phyloP scores from a whole-genome alignment of 495 filamentous ascomycete genomes.

The Xylaria grammica region DNA sequence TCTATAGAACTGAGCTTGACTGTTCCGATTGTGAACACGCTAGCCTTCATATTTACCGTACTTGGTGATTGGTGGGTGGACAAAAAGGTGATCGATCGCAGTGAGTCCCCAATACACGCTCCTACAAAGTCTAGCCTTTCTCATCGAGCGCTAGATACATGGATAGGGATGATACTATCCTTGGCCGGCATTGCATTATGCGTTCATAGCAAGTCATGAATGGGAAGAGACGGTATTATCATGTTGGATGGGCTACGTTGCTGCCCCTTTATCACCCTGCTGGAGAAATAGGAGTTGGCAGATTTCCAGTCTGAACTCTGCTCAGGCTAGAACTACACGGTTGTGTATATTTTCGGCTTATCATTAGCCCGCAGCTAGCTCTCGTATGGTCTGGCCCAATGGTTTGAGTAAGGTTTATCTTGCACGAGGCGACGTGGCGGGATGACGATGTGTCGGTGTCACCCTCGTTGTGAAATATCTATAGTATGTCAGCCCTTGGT shows the following conservation, averaged over 20 bases:
- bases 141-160: slow-evolving; percentile 66
- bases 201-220: slow-evolving; percentile 66
- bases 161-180: slow-evolving; percentile 84
- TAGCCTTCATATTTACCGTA: slow-evolving; percentile 95
- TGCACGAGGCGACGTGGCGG: not conserved
- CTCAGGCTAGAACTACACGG: not conserved
- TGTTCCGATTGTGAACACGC: slow-evolving; percentile 91
- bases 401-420: not conserved
- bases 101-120: slow-evolving; percentile 47
- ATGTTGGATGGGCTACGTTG: not conserved
- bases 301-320: not conserved
- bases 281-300: not conserved
- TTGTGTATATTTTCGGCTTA: not conserved
- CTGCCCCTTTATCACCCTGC: not conserved
- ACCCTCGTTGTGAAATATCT: not conserved
- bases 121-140: slow-evolving; percentile 4
- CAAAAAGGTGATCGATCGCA: slow-evolving; percentile 80
- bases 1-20: slow-evolving; percentile 82
- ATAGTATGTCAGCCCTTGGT: not conserved
- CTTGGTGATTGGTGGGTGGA: slow-evolving; percentile 96
- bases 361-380: not conserved
- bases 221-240: not conserved
- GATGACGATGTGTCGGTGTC: not conserved
- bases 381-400: not conserved
- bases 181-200: slow-evolving; percentile 85